A percentile compares a stretch with the other conserved stretches of the same genome.
These are phyloP conservation scores for Penicillium longicatenatum DNA, from an alignment of 495 filamentous ascomycete genomes.

Conservation along the genomic window DNA sequence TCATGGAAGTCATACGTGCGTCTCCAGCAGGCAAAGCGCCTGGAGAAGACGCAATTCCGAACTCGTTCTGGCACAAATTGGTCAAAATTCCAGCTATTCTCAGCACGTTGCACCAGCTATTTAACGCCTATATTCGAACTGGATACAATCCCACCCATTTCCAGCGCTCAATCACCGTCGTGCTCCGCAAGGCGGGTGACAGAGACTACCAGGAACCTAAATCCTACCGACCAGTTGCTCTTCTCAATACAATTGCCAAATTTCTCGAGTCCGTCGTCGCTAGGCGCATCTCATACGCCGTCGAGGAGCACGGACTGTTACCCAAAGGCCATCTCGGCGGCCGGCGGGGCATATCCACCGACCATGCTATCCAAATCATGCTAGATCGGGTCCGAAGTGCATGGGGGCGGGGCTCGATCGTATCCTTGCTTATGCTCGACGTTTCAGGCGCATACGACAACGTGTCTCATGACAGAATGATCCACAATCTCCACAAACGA, in stretches of 20 bases:
- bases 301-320: slow-evolving; percentile 17
- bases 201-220: slow-evolving; percentile 21
- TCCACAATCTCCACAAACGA: slow-evolving; percentile 24
- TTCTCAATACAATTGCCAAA: slow-evolving; percentile 33
- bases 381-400: slow-evolving; percentile 20
- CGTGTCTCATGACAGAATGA: slow-evolving; percentile 22
- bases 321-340: slow-evolving; percentile 17
- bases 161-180: slow-evolving; percentile 18
- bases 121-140: slow-evolving; percentile 6
- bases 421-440: slow-evolving; percentile 20
- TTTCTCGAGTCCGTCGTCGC: slow-evolving; percentile 24
- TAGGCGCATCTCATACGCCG: slow-evolving; percentile 10
- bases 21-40: slow-evolving; percentile 3
- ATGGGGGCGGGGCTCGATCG: slow-evolving; percentile 16
- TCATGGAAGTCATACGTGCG: slow-evolving; percentile 1
- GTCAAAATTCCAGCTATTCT: slow-evolving; percentile 1
- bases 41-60: slow-evolving; percentile 11
- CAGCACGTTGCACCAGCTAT: background rate
- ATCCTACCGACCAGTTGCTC: slow-evolving; percentile 26
- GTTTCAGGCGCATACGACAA: slow-evolving; percentile 35
- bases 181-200: slow-evolving; percentile 25
- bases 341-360: slow-evolving; percentile 18
- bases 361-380: slow-evolving; percentile 24
- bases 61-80: slow-evolving; percentile 11
- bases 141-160: slow-evolving; percentile 19